These are phyloP conservation scores for Yamadazyma diospyri DNA, from an alignment of 1,139 yeast genomes.

Conservation along the genomic window DNA sequence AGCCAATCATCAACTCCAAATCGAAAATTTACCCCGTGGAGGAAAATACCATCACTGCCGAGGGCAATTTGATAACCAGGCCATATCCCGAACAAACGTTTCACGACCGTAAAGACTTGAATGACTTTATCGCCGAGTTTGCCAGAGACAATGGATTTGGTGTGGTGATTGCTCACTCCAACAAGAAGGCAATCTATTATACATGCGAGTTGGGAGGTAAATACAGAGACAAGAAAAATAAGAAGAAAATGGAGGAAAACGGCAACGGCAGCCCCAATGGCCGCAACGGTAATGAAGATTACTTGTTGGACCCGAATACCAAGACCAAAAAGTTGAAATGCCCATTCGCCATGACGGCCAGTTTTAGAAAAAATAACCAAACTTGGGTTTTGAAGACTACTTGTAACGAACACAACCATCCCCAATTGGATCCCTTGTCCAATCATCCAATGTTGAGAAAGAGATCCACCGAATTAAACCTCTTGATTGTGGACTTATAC, in stretches of 20 bases:
- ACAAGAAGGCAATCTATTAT: conserved; percentile 56
- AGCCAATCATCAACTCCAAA: conserved; percentile 43
- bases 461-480: conserved; percentile 50
- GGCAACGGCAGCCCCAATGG: conserved; percentile 19
- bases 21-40: conserved; percentile 46
- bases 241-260: conserved; percentile 18
- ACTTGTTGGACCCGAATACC: conserved; percentile 40
- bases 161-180: conserved; percentile 57
- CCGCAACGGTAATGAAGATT: conserved; percentile 32
- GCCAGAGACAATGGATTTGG: conserved; percentile 60
- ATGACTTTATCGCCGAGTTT: conserved; percentile 54
- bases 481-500: conserved; percentile 50
- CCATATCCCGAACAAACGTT: conserved; percentile 55
- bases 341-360: conserved; percentile 58
- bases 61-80: conserved; percentile 51
- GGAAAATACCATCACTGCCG: conserved; percentile 46
- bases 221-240: conserved; percentile 51
- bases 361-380: conserved; percentile 45
- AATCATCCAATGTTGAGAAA: conserved; percentile 59
- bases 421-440: conserved; percentile 53
- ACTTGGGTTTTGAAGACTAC: conserved; percentile 54
- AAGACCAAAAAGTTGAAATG: conserved; percentile 54
- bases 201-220: conserved; percentile 62
- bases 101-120: conserved; percentile 47
- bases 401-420: conserved; percentile 58